phyloP scores from a whole-genome alignment of 768 basidiomycete genomes.

The Coprinellus micaceus region DNA sequence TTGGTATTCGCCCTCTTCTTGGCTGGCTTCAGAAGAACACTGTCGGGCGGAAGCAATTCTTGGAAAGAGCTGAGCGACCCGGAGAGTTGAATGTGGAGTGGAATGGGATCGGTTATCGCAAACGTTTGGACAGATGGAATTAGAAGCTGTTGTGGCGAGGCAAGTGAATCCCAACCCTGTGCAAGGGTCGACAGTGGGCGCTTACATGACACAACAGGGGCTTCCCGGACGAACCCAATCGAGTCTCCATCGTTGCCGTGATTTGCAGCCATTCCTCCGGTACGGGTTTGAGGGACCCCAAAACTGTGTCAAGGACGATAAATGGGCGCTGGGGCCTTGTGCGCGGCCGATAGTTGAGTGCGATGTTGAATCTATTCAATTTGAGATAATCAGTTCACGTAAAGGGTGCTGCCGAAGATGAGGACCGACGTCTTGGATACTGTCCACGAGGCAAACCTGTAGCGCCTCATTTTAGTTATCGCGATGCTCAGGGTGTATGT shows the following conservation, averaged over 20 bases:
- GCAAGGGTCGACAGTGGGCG: constrained; percentile 4
- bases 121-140: constrained; percentile 50
- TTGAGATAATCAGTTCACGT: not conserved
- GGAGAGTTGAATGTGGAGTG: constrained; percentile 55
- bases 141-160: constrained; percentile 16
- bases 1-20: not conserved
- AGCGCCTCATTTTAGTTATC: constrained; percentile 29
- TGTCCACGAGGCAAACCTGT: constrained; percentile 30
- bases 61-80: constrained; percentile 42
- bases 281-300: constrained; percentile 46
- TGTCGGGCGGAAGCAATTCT: constrained; percentile 34
- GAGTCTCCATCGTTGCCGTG: constrained; percentile 33
- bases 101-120: constrained; percentile 47
- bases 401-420: constrained; percentile 3
- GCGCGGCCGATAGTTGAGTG: constrained; percentile 44
- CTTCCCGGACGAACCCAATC: constrained; percentile 27
- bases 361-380: constrained; percentile 34
- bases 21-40: constrained; percentile 19
- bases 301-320: constrained; percentile 38
- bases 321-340: constrained; percentile 45
- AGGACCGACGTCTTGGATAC: constrained; percentile 34
- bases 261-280: constrained; percentile 61
- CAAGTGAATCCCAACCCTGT: not conserved
- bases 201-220: constrained; percentile 53
- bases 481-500: constrained; percentile 31